Percentiles rank a stretch among this genome's conserved stretches.
Evolutionary conservation across 116 monocot species (phyloP).

Genomic region (Cymodocea nodosa): DNA sequence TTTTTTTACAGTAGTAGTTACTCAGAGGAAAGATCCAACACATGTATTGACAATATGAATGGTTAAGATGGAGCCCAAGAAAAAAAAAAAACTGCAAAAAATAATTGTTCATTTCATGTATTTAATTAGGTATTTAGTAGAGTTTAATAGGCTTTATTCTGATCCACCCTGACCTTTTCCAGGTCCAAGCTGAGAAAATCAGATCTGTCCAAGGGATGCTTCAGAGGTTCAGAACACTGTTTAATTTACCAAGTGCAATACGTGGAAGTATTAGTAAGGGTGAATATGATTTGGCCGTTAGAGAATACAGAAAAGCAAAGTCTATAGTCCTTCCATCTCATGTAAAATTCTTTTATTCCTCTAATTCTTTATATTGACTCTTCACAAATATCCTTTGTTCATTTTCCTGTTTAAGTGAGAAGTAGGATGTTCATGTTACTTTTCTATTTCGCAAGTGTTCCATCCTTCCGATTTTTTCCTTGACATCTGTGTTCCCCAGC

Average conservation of each 20-base stretch:
- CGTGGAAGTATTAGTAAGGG: constrained; percentile 84
- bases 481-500: too few relatives aligned
- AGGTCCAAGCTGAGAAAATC: constrained; percentile 99
- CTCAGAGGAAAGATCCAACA: too few relatives aligned
- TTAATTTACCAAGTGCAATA: constrained; percentile 93
- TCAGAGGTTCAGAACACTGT: constrained; percentile 91
- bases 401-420: not conserved
- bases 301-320: constrained; percentile 98
- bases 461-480: too few relatives aligned
- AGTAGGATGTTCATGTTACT: too few relatives aligned
- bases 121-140: not conserved
- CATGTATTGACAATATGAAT: not conserved
- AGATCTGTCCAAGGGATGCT: constrained; percentile 99
- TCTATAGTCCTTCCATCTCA: constrained; percentile 99
- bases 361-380: not conserved
- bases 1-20: not conserved
- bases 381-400: not conserved
- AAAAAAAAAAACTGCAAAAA: too few relatives aligned
- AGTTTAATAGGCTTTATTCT: not conserved
- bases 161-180: not conserved
- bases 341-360: constrained; percentile 34
- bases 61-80: too few relatives aligned
- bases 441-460: too few relatives aligned
- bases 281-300: constrained; percentile 96
- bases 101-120: not conserved